Conservation (phyloP, 441 rosid genomes). For the Geranium incanum region DNA sequence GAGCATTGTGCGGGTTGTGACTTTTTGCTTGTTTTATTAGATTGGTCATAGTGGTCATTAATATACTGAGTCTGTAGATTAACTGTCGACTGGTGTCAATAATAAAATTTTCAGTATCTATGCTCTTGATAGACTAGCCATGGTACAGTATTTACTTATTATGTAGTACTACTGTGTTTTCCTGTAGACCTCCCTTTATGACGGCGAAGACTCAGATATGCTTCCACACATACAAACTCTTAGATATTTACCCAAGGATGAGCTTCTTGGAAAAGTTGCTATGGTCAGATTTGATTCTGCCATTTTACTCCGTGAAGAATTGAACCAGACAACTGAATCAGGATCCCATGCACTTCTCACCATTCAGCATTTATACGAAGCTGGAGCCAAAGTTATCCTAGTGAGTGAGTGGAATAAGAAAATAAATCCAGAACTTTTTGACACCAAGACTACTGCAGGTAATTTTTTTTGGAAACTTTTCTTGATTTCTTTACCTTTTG, state of each 20-base stretch:
- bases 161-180: conserved; percentile 14
- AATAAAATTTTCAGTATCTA: not conserved
- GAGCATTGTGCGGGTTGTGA: not conserved
- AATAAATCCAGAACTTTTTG: conserved; percentile 29
- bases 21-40: not conserved
- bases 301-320: conserved; percentile 37
- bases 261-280: conserved; percentile 52
- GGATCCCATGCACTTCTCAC: conserved; percentile 37
- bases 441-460: conserved; percentile 44
- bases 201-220: conserved; percentile 28
- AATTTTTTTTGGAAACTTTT: conserved; percentile 13
- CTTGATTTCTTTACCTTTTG: conserved; percentile 3
- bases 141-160: not conserved
- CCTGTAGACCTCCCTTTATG: conserved; percentile 29
- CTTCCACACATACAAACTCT: conserved; percentile 58
- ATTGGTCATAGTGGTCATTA: not conserved
- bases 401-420: conserved; percentile 44
- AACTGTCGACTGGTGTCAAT: not conserved
- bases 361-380: conserved; percentile 38
- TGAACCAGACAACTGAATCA: conserved; percentile 29
- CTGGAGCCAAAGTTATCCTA: conserved; percentile 50
- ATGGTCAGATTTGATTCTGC: conserved; percentile 63
- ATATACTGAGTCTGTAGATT: not conserved
- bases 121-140: conserved; percentile 9
- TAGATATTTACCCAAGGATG: conserved; percentile 40